Evolutionary conservation across 345 rosid species (phyloP).

Genomic region (Gossypium sturtianum): DNA sequence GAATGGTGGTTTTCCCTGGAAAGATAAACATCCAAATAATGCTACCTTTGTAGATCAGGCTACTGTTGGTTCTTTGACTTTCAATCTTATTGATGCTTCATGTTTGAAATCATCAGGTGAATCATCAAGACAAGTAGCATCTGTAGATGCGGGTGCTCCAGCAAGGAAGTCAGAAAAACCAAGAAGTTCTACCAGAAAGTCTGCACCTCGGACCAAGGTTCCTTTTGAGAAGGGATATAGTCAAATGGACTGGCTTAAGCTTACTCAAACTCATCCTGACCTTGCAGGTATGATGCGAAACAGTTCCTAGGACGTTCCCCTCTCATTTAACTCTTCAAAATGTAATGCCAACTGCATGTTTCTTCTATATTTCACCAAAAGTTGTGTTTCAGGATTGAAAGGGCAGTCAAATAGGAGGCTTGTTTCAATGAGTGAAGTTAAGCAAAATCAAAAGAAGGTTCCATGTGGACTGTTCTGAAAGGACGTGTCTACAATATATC

Average conservation of each 20-base stretch:
- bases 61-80: constrained; percentile 62
- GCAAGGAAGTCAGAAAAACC: constrained; percentile 15
- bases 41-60: constrained; percentile 29
- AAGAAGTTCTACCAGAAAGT: constrained; percentile 40
- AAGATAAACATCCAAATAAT: constrained; percentile 27
- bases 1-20: constrained; percentile 27
- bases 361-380: background rate
- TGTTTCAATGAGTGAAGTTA: constrained; percentile 69
- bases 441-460: constrained; percentile 66
- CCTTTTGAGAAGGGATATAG: constrained; percentile 80
- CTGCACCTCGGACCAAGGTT: constrained; percentile 60
- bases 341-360: background rate
- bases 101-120: constrained; percentile 29
- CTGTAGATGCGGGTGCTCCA: constrained; percentile 26
- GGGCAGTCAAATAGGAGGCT: constrained; percentile 79
- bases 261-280: constrained; percentile 74
- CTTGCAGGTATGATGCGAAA: constrained; percentile 64
- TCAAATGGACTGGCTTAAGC: constrained; percentile 59
- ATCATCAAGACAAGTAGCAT: constrained; percentile 19
- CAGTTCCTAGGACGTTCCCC: background rate
- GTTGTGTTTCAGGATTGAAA: constrained; percentile 47
- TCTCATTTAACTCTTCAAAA: background rate
- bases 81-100: constrained; percentile 50
- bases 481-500: constrained; percentile 80
- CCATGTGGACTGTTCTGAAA: constrained; percentile 92